Conservation (phyloP, 345 rosid genomes). For the Aurinia saxatilis region DNA sequence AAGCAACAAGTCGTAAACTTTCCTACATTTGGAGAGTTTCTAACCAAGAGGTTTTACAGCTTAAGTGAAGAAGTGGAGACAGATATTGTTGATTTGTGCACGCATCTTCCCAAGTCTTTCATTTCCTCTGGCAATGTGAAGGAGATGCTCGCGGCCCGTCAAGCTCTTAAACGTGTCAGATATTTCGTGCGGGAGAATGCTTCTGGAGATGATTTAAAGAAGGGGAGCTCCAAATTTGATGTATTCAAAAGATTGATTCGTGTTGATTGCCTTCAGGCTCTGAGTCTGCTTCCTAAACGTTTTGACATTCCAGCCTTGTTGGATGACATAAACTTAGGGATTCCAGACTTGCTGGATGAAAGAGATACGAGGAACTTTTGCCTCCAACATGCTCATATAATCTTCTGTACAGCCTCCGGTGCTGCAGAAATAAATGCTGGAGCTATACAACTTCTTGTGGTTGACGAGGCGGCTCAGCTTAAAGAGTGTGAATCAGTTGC, state of each 20-base stretch:
- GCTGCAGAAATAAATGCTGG: constrained; percentile 17
- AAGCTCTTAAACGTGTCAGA: constrained; percentile 1
- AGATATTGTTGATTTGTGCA: constrained; percentile 26
- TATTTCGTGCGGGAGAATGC: background rate
- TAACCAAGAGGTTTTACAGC: background rate
- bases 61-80: constrained; percentile 1
- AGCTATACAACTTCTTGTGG: constrained; percentile 24
- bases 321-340: background rate
- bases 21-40: constrained; percentile 13
- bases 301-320: background rate
- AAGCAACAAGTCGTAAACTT: background rate
- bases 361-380: constrained; percentile 5
- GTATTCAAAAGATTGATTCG: background rate
- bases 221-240: background rate
- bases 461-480: constrained; percentile 50
- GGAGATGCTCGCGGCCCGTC: constrained; percentile 18
- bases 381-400: constrained; percentile 22
- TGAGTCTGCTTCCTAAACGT: background rate
- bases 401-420: constrained; percentile 40
- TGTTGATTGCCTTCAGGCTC: background rate
- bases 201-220: background rate
- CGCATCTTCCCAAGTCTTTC: constrained; percentile 28
- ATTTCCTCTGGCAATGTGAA: constrained; percentile 14
- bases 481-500: constrained; percentile 47
- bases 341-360: background rate